These are phyloP conservation scores for Pholiota conissans DNA, from an alignment of 768 basidiomycete genomes.

Conservation along the genomic window DNA sequence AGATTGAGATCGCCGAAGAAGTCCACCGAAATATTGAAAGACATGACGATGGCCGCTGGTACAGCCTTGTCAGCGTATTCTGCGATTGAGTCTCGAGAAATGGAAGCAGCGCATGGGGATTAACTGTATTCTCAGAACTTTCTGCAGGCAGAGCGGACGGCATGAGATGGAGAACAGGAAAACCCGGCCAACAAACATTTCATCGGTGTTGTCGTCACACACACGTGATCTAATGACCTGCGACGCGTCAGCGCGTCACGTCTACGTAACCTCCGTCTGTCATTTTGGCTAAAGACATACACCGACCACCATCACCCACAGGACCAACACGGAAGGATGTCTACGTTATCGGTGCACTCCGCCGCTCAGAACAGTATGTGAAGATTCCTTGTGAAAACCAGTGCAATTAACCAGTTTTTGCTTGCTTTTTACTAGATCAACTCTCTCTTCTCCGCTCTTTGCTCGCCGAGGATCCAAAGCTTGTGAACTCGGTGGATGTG, in stretches of 20 bases:
- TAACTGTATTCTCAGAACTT: conserved; percentile 25
- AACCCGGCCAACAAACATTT: not conserved
- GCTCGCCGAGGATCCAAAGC: conserved; percentile 57
- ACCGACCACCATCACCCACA: not conserved
- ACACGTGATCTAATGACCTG: conserved; percentile 16
- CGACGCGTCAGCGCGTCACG: conserved; percentile 25
- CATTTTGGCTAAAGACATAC: too few relatives aligned
- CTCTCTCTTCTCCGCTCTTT: conserved; percentile 67
- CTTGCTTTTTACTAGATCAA: conserved; percentile 50
- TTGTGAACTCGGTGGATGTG: conserved; percentile 61
- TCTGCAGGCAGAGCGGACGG: conserved; percentile 28
- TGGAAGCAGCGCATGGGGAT: conserved; percentile 68
- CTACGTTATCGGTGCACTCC: conserved; percentile 51
- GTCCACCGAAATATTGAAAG: conserved; percentile 84
- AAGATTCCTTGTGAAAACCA: not conserved
- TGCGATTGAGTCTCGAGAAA: conserved; percentile 84
- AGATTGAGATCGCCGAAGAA: conserved; percentile 12
- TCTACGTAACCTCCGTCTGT: conserved; percentile 12
- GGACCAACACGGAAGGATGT: conserved; percentile 31
- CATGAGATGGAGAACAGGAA: conserved; percentile 17
- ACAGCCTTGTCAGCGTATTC: conserved; percentile 74
- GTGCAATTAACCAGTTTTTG: conserved; percentile 3
- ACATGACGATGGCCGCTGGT: conserved; percentile 85
- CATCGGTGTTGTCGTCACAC: not conserved
- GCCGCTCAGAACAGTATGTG: conserved; percentile 70